Percentiles rank a stretch among this genome's conserved stretches.
These are phyloP conservation scores for Albifimbria verrucaria DNA, from an alignment of 2,329 filamentous ascomycete species.

Conservation along the genomic window DNA sequence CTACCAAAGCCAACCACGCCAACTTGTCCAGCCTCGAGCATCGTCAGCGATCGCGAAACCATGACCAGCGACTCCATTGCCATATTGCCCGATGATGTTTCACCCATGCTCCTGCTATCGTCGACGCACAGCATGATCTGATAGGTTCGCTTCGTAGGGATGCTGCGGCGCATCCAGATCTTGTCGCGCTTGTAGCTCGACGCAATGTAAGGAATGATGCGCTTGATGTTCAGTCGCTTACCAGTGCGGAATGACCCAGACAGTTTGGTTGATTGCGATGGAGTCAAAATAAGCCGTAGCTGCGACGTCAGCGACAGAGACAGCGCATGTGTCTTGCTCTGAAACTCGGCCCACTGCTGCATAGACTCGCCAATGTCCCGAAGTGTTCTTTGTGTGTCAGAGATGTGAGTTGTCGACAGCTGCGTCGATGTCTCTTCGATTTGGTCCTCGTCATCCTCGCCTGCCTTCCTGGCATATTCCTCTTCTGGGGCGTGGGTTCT, in stretches of 20 bases:
- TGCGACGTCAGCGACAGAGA: constrained; percentile 91
- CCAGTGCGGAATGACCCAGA: constrained; percentile 95
- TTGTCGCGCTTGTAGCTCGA: constrained; percentile 99
- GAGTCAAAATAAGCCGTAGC: constrained; percentile 89
- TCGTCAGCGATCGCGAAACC: constrained; percentile 79
- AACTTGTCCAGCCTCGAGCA: constrained; percentile 95
- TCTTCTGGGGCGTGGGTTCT: constrained; percentile 41
- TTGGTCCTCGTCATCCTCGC: constrained; percentile 45
- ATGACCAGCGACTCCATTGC: constrained; percentile 94
- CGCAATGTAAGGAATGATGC: constrained; percentile 98
- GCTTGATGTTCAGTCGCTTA: constrained; percentile 98
- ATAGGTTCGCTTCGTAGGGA: constrained; percentile 91
- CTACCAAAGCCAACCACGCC: constrained; percentile 86
- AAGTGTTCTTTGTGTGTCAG: constrained; percentile 38
- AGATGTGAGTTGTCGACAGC: constrained; percentile 71
- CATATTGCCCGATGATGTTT: constrained; percentile 69
- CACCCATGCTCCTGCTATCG: constrained; percentile 91
- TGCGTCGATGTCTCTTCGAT: constrained; percentile 57
- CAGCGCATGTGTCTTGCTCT: constrained; percentile 77
- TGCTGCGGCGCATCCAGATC: constrained; percentile 95
- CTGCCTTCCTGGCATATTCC: constrained; percentile 37
- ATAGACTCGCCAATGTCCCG: constrained; percentile 57
- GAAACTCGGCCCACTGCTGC: constrained; percentile 80
- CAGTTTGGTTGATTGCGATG: constrained; percentile 92
- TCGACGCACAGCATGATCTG: constrained; percentile 98